Base-by-base conservation (phyloP, 208 protist species). In the Acanthamoeba triangularis region DNA sequence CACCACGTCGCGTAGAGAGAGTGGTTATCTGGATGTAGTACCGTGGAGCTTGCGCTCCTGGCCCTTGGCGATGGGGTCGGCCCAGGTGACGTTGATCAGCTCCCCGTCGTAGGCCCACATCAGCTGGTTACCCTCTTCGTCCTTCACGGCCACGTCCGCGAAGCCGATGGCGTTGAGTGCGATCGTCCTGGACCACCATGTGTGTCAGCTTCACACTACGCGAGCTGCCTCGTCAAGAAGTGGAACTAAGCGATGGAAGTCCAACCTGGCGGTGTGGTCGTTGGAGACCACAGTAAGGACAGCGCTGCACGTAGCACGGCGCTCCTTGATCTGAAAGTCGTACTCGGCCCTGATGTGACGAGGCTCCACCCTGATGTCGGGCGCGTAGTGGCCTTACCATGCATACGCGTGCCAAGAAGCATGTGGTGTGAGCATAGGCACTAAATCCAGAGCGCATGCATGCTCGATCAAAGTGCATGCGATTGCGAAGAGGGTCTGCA, bases 101-200 rank as follows among this genome's bases (percentile, higher is more conserved):
- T 90, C 56, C 33, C 84, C 84, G 35, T 90, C 84, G 84, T 90
- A 90, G 84, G 54, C 69, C 84, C 84, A 90, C 35, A 47, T 52
- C 52, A 90, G 35, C 33, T 61, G 84, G 30, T 44, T 13, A 14
- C 52, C 84, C 56, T 65, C 52, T 37, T 69, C 84, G 84, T 67
- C 84, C 84, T 90, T 67, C 8, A 90, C 84, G 44, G 20, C 14
- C 16, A 90, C 84, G 28, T 90, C 56, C 49, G 25, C 28, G 28
- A 90, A 90, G 52, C 56, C 35, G 8, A 90, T 90, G n/a, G 84
- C 84, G 35, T 90, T 90, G 35, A 90, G 84, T n/a, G 44, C 52
- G 76, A 84, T 84, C 13, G 76, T 44, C 33, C 76, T 84, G 76
- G 61, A 10, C 8, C 20, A 67, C 25, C 44, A 49, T 49, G 44